phyloP scores from a whole-genome alignment of 1,139 yeast genomes.

The Debaryomyces coudertii region DNA sequence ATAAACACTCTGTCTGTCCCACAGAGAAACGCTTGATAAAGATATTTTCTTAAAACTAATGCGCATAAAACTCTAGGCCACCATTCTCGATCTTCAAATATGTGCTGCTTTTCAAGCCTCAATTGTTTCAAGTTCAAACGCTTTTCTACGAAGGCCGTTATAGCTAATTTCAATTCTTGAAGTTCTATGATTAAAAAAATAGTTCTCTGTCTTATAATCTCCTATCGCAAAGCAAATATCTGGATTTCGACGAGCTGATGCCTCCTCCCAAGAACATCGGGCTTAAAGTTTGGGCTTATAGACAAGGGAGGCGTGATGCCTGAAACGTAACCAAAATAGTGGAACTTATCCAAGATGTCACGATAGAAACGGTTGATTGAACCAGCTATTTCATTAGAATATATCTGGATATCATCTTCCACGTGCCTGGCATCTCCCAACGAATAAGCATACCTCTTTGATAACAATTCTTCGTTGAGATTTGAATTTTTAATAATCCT shows the following conservation, averaged over 20 bases:
- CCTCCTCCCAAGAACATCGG: conserved; percentile 1
- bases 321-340: conserved; percentile 8
- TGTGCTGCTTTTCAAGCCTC: neutral
- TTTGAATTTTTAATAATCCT: neutral
- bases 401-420: conserved; percentile 9
- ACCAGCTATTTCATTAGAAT: conserved; percentile 2
- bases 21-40: conserved; percentile 10
- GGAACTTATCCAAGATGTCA: conserved; percentile 2
- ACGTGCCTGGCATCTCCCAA: conserved; percentile 6
- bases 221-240: conserved; percentile 10
- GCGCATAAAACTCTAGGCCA: conserved; percentile 3
- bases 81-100: conserved; percentile 2
- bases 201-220: conserved; percentile 9
- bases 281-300: conserved; percentile 3
- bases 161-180: conserved; percentile 3
- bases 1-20: conserved; percentile 11
- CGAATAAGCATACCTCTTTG: neutral
- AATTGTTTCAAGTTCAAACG: neutral
- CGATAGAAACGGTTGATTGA: conserved; percentile 1
- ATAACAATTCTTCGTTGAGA: neutral
- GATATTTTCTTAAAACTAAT: conserved; percentile 9
- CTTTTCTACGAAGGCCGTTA: neutral
- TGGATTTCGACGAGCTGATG: conserved; percentile 1
- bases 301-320: conserved; percentile 5
- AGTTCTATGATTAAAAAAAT: conserved; percentile 7